phyloP scores from a whole-genome alignment of 306 rosid genomes.

The Prunus campanulata region DNA sequence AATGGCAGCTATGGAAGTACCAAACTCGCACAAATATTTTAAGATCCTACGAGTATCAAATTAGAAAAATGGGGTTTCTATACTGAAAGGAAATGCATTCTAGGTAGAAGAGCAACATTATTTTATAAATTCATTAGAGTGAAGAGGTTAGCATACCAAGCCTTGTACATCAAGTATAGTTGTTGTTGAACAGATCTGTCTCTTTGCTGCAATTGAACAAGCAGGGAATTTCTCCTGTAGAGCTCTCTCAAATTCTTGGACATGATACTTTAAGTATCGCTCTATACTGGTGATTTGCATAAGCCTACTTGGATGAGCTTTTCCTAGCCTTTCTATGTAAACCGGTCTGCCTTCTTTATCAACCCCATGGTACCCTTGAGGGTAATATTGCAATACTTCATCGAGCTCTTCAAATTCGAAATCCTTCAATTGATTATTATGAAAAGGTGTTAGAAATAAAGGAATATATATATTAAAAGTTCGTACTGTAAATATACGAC shows the following conservation, averaged over 20 bases:
- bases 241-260: conserved; percentile 92
- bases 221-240: conserved; percentile 90
- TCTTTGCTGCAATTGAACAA: conserved; percentile 89
- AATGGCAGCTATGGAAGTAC: not conserved
- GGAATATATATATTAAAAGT: not conserved
- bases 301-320: conserved; percentile 90
- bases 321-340: conserved; percentile 93
- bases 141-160: conserved; percentile 59
- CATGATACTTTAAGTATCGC: conserved; percentile 85
- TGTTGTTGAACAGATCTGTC: conserved; percentile 76
- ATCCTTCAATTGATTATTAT: conserved; percentile 52
- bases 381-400: conserved; percentile 90
- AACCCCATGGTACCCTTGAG: conserved; percentile 97
- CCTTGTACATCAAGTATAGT: conserved; percentile 95
- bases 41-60: not conserved
- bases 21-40: not conserved
- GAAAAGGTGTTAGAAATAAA: conserved; percentile 25
- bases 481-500: not conserved
- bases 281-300: conserved; percentile 81
- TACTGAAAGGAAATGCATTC: not conserved
- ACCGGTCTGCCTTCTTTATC: conserved; percentile 97
- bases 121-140: not conserved
- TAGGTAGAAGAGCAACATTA: not conserved
- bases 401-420: conserved; percentile 88
- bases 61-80: not conserved